phyloP scores from a whole-genome alignment of 2,329 filamentous ascomycete genomes.

The Fusarium pininemorale region DNA sequence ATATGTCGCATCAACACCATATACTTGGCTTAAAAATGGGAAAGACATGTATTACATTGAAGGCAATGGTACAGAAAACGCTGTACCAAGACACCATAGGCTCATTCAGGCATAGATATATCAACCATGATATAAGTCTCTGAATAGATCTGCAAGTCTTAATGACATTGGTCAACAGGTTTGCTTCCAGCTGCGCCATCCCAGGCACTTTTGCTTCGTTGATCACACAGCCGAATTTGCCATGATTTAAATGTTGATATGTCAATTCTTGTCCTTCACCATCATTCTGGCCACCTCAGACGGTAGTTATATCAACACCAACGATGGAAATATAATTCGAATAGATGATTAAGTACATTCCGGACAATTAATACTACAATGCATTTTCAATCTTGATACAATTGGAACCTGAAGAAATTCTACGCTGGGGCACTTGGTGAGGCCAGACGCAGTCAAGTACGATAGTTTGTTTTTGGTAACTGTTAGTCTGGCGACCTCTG shows the following conservation, averaged over 20 bases:
- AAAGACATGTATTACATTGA: background rate
- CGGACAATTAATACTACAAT: fast-evolving
- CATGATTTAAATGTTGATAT: no score
- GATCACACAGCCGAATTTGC: background rate
- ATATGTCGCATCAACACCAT: background rate
- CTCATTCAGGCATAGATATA: background rate
- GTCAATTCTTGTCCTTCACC: background rate
- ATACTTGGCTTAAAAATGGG: background rate
- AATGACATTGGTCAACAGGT: background rate
- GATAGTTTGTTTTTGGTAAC: no score
- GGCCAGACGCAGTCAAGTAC: no score
- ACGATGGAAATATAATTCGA: no score
- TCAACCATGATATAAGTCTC: background rate
- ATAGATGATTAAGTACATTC: background rate
- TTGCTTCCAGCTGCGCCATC: background rate
- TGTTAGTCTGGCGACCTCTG: no score
- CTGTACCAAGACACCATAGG: background rate
- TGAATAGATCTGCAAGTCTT: background rate
- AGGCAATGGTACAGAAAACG: background rate
- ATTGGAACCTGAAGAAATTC: background rate
- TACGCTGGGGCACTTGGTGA: no score
- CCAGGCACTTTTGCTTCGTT: background rate
- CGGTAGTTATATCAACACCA: background rate
- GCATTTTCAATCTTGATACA: fast-evolving
- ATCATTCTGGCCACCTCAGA: background rate